Evolutionary conservation across 1,284 basidiomycete genomes (phyloP).

Genomic region (Austropuccinia psidii): DNA sequence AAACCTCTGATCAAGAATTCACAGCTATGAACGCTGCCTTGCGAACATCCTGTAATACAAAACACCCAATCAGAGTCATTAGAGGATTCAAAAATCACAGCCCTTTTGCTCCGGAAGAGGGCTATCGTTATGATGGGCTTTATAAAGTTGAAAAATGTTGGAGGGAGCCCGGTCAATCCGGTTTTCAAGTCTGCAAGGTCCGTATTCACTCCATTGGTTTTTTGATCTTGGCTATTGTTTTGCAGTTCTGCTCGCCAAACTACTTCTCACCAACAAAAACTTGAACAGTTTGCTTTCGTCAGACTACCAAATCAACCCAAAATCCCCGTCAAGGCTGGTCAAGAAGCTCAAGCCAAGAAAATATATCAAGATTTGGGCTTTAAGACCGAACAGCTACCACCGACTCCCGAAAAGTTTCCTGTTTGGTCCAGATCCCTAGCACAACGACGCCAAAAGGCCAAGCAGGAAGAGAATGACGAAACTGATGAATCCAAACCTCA

Average conservation of each 20-base stretch:
- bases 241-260: background rate
- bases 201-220: background rate
- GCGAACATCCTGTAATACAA: constrained; percentile 59
- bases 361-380: constrained; percentile 22
- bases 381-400: background rate
- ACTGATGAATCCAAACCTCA: background rate
- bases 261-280: no score
- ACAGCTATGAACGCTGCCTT: constrained; percentile 65
- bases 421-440: constrained; percentile 1
- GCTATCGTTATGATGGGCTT: constrained; percentile 76
- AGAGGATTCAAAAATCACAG: constrained; percentile 68
- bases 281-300: constrained; percentile 21
- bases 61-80: constrained; percentile 69
- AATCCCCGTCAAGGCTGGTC: constrained; percentile 18
- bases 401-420: background rate
- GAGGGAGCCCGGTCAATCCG: constrained; percentile 57
- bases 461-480: background rate
- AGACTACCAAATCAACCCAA: constrained; percentile 28
- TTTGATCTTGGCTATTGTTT: background rate
- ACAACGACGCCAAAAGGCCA: background rate
- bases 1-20: constrained; percentile 68
- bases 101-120: constrained; percentile 40
- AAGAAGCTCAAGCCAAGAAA: constrained; percentile 15
- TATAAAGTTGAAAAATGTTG: constrained; percentile 57
- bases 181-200: constrained; percentile 64